A percentile compares a stretch with the other conserved stretches of the same genome.
These are phyloP conservation scores for Tephrocybe sp. DNA, from an alignment of 768 basidiomycete genomes.

Conservation along the genomic window DNA sequence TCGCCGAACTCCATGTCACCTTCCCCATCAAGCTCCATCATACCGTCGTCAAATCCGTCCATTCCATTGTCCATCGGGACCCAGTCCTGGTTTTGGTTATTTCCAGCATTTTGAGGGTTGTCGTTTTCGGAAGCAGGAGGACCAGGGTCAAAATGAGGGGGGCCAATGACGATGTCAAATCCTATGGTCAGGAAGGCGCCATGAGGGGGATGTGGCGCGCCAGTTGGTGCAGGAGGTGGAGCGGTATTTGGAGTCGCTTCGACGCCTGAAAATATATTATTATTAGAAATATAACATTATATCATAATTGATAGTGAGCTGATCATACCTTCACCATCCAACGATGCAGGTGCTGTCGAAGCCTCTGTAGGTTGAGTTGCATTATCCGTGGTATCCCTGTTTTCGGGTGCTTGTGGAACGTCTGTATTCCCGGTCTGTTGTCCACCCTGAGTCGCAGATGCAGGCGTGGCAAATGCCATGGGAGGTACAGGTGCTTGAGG, in stretches of 20 bases:
- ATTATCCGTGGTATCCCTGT: too few relatives aligned
- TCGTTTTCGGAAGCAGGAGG: not conserved
- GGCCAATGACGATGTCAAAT: slow-evolving; percentile 9
- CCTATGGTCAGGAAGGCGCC: slow-evolving; percentile 3
- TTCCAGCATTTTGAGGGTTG: too few relatives aligned
- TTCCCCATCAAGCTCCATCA: too few relatives aligned
- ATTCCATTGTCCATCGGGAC: too few relatives aligned
- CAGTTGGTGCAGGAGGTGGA: not conserved
- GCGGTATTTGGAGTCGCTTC: not conserved
- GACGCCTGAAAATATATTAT: too few relatives aligned
- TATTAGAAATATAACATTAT: not conserved
- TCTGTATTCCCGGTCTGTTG: too few relatives aligned
- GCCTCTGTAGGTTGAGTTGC: not conserved
- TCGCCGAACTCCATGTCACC: too few relatives aligned
- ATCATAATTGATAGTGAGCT: too few relatives aligned
- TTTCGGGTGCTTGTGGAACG: not conserved
- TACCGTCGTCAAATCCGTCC: too few relatives aligned
- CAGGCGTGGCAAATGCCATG: too few relatives aligned
- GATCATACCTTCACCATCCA: not conserved
- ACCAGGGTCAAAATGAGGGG: not conserved
- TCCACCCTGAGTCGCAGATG: not conserved
- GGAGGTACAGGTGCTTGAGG: not conserved
- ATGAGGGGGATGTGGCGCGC: not conserved
- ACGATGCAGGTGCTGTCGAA: not conserved
- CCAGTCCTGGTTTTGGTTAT: too few relatives aligned